phyloP scores from a whole-genome alignment of 768 basidiomycete genomes.

The Boletus edulis region DNA sequence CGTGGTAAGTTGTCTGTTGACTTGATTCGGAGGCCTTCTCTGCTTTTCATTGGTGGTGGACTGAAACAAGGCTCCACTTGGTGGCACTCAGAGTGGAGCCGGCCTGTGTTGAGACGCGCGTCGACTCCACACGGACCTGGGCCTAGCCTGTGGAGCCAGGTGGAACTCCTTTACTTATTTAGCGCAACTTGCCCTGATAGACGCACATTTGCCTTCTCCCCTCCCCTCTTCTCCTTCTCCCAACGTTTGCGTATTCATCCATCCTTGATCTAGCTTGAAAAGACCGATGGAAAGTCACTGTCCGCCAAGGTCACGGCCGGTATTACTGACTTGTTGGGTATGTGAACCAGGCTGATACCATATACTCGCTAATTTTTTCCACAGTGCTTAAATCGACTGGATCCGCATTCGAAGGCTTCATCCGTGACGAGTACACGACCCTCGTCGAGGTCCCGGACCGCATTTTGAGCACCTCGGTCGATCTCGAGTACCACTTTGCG shows the following conservation, averaged over 20 bases:
- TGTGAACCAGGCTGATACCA: conserved; percentile 15
- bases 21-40: not conserved
- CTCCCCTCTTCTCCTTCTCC: not conserved
- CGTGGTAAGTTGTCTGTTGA: conserved; percentile 40
- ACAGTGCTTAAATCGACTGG: conserved; percentile 89
- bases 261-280: conserved; percentile 52
- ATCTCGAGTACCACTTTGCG: conserved; percentile 66
- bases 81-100: conserved; percentile 18
- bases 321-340: conserved; percentile 78
- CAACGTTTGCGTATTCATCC: not conserved
- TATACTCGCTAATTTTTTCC: not conserved
- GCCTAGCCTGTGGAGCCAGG: conserved; percentile 25
- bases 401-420: conserved; percentile 78
- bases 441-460: conserved; percentile 81
- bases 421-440: conserved; percentile 88
- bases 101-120: not conserved
- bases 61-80: conserved; percentile 10
- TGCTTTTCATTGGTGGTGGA: not conserved
- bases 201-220: not conserved
- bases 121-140: conserved; percentile 20
- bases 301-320: conserved; percentile 65
- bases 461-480: conserved; percentile 86
- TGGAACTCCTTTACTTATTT: conserved; percentile 9
- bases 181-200: not conserved
- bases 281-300: conserved; percentile 60